These are phyloP conservation scores for Trichoderma polysporum DNA, from an alignment of 2,329 filamentous ascomycete species.

Conservation along the genomic window DNA sequence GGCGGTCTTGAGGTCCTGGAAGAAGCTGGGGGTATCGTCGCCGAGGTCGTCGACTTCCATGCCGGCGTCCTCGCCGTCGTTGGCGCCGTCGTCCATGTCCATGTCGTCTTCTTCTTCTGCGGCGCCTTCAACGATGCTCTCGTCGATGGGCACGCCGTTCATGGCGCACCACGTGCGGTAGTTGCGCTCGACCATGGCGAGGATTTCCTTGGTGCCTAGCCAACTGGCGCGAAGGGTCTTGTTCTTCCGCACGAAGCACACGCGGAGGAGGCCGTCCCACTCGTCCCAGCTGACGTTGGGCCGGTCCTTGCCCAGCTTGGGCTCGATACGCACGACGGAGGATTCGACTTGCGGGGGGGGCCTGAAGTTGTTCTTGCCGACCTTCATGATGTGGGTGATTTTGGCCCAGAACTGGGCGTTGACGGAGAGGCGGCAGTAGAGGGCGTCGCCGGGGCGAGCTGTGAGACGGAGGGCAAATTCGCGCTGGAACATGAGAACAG, in stretches of 20 bases:
- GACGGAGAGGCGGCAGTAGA: conserved; percentile 87
- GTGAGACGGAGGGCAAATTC: conserved; percentile 91
- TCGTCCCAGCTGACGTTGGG: conserved; percentile 92
- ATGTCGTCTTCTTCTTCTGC: conserved; percentile 45
- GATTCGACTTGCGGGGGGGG: conserved; percentile 91
- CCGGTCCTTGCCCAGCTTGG: conserved; percentile 72
- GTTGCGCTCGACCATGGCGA: conserved; percentile 80
- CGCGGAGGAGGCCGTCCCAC: conserved; percentile 86
- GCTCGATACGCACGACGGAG: conserved; percentile 85
- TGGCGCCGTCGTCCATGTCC: conserved; percentile 42
- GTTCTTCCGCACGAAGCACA: conserved; percentile 74
- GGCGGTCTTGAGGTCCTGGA: conserved; percentile 61
- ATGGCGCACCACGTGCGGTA: conserved; percentile 89
- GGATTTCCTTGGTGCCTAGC: conserved; percentile 74
- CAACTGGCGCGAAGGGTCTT: conserved; percentile 82
- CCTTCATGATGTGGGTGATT: conserved; percentile 78
- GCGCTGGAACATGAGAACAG: conserved; percentile 93
- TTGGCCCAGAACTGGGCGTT: conserved; percentile 87
- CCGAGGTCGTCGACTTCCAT: conserved; percentile 50
- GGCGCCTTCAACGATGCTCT: conserved; percentile 52
- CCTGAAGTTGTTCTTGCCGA: conserved; percentile 94
- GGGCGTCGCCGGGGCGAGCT: conserved; percentile 80
- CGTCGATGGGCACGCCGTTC: conserved; percentile 76
- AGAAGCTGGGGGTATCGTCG: conserved; percentile 66
- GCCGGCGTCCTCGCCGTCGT: conserved; percentile 48